Base-by-base conservation (phyloP, 305 asterid species). In the Solanum hybrid region DNA sequence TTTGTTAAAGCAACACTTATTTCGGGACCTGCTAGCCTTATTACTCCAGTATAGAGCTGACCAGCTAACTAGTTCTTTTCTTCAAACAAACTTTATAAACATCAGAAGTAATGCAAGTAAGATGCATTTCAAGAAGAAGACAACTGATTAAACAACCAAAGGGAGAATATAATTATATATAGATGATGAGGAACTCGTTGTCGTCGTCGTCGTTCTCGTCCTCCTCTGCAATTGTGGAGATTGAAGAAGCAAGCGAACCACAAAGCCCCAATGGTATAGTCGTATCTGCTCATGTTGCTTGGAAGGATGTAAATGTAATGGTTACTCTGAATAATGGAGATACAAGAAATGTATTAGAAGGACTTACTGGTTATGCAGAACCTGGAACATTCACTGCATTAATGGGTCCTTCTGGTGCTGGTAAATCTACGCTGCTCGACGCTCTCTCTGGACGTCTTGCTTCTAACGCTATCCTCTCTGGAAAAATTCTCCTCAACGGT, bases 371-470 rank as follows among this genome's bases (percentile, higher is more conserved):
- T 1, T 97, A 95, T 24, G 98, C 99, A 4, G 98, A 97, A 89
- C 98, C 99, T 7, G 98, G 99, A 86, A 93, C 96, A 33, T 95
- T 97, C 77, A 97, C 99, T 2, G 98, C 98, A 0, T 96, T 96
- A 82, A 97, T 97, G 99, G 98, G 98, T 8, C 99, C 98, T 34
- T 97, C 99, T 8, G 99, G 99, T 78, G 96, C 99, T 57, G 99
- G 99, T 0, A 97, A 97, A 81, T 97, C 98, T 22, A 97, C 98
- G 0, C 92, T 97, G 73, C 99, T 97, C 29, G 99, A 97, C 28
- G 98, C 99, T 7, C 95, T 97, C 11, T 95, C 99, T 40, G 96
- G 98, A 18, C 94, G 98, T 3, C 96, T 96, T 6, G 98, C 98
- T 8, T 93, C 98, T n/a, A 97, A 96, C 31, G 97, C 98, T 0